Percentiles rank a stretch among this genome's conserved stretches.
Evolutionary conservation across 176 grass and related monocot genomes (phyloP).

Genomic region (Dendrocalamus sinicus): DNA sequence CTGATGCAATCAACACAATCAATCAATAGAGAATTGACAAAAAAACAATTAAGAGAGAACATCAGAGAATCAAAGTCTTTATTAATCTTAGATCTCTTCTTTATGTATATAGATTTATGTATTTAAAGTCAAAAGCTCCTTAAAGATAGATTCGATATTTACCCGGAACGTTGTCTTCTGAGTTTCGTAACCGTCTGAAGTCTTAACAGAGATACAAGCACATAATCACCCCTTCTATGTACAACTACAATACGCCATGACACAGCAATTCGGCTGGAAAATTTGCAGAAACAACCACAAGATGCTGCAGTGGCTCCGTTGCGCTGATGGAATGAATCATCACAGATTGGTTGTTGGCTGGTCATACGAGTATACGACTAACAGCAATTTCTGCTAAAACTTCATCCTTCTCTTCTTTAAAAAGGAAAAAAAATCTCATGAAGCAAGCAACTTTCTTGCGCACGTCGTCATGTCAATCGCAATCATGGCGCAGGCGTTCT

Average conservation of each 20-base stretch:
- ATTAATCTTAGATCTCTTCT: no score
- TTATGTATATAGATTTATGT: no score
- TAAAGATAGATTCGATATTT: no score
- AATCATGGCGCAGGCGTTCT: conserved; percentile 13
- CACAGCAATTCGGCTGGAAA: neutral
- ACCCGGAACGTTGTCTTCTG: rapidly evolving
- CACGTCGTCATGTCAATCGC: neutral
- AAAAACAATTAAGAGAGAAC: no score
- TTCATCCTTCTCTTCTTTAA: neutral
- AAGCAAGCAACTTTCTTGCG: neutral
- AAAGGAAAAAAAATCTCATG: neutral
- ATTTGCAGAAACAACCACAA: neutral
- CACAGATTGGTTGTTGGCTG: neutral
- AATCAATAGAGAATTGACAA: no score
- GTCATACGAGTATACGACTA: neutral
- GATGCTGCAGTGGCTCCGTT: neutral
- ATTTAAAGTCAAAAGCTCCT: no score
- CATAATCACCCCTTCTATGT: neutral
- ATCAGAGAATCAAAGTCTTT: no score
- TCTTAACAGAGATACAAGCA: neutral
- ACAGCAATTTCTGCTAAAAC: neutral
- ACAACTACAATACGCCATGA: neutral
- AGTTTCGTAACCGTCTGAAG: no score
- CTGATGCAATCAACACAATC: no score
- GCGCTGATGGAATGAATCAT: neutral